Percentiles rank a stretch among this genome's conserved stretches.
These are phyloP conservation scores for Chrysoporthe deuterocubensis DNA, from an alignment of 2,329 filamentous ascomycete species.

Conservation along the genomic window DNA sequence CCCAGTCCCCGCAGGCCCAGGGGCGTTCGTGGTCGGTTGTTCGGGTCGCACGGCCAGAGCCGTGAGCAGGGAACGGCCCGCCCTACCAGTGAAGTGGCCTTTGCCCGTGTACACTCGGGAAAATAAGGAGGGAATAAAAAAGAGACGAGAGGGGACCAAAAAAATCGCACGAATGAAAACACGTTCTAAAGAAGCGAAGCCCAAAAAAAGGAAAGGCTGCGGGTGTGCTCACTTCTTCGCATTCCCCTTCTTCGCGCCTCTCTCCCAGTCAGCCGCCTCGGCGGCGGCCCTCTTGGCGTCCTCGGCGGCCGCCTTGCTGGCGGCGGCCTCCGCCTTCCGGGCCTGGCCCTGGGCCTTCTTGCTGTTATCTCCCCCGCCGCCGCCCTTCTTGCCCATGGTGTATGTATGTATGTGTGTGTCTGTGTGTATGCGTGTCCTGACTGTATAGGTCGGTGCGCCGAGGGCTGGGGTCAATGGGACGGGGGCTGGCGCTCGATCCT, in stretches of 20 bases:
- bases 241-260: slow-evolving; percentile 77
- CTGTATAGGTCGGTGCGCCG: not conserved
- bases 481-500: not conserved
- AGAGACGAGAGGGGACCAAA: not conserved
- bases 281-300: slow-evolving; percentile 66
- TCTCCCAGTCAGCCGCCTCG: slow-evolving; percentile 80
- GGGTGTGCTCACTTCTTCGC: slow-evolving; percentile 76
- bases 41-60: not conserved
- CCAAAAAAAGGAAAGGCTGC: not conserved
- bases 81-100: not conserved
- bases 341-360: slow-evolving; percentile 93
- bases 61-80: not conserved
- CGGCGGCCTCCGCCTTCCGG: slow-evolving; percentile 87
- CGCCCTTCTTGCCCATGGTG: slow-evolving; percentile 71
- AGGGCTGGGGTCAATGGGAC: not conserved
- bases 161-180: not conserved
- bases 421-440: not conserved
- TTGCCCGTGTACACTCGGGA: not conserved
- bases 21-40: too few species aligned
- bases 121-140: not conserved
- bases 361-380: slow-evolving; percentile 73
- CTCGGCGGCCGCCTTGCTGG: slow-evolving; percentile 74
- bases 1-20: not conserved
- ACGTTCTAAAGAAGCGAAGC: not conserved
- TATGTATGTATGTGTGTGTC: not conserved